Base-by-base conservation (phyloP, 129 eudicot species). In the Helichrysum umbraculigerum region DNA sequence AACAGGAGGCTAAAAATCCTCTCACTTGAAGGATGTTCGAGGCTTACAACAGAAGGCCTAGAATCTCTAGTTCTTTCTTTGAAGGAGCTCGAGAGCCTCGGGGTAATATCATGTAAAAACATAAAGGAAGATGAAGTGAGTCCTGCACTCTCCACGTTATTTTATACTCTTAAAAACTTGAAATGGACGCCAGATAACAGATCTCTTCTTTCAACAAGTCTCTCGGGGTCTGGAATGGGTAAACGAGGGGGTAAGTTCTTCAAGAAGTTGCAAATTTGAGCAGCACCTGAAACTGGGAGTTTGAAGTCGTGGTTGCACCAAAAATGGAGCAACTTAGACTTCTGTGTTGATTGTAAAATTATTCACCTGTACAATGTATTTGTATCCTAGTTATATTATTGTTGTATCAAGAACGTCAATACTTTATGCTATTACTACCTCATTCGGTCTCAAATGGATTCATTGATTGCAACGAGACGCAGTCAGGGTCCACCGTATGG, bases 151-250 rank as follows among this genome's bases (percentile, higher is more conserved):
- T 86, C 96, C 11, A 59, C 73, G 7, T 74, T 91, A 72, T 89
- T 91, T 82, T 84, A 84, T 64, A 58, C 60, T 68, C 96, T 95
- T n/a, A 95, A 87, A 74, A 82, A 87, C 57, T 68, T 95, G 58
- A 87, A 86, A 66, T 95, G 99, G 99, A 79, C 87, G 51, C 94
- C 99, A 1, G 91, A 91, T 76, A 76, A 89, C 66, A 84, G 72
- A 76, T 87, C 94, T 34, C 73, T 79, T 66, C 83, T 94, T 28
- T 78, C 88, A 4, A 83, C 91, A 8, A 83, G 76, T 69, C 98
- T 89, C 58, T 80, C 68, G 6, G 91, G 85, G 51, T 84, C 95
- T 11, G 94, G 94, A 71, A 84, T 95, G 80, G 90, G 97, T 44
- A 91, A 87, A 81, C 84, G 85, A 82, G 97, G 98, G 68, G 78